phyloP scores from a whole-genome alignment of 2,329 filamentous ascomycete genomes.

The Geosmithia putterillii region DNA sequence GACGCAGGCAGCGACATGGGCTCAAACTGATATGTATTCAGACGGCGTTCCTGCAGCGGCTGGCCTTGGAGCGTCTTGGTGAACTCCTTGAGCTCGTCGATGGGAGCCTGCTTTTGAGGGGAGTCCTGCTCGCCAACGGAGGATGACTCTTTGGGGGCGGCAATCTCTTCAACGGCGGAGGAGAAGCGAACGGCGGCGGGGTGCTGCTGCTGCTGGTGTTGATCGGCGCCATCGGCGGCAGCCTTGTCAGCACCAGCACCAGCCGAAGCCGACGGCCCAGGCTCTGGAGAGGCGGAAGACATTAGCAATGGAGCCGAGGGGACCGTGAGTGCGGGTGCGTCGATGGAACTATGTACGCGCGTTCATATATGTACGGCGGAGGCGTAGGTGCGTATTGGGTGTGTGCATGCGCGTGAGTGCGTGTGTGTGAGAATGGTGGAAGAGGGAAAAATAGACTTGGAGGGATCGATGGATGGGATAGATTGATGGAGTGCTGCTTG shows the following conservation, averaged over 20 bases:
- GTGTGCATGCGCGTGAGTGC: no score
- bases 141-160: conserved; percentile 15
- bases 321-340: no score
- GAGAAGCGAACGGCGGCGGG: conserved; percentile 56
- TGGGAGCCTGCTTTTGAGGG: conserved; percentile 25
- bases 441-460: not conserved
- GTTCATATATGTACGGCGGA: not conserved
- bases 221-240: not conserved
- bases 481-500: not conserved
- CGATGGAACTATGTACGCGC: no score
- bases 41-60: conserved; percentile 67
- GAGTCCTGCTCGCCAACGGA: conserved; percentile 5
- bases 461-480: no score
- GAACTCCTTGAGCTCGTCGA: conserved; percentile 58
- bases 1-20: conserved; percentile 79
- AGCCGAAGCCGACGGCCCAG: not conserved
- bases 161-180: conserved; percentile 57
- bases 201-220: not conserved
- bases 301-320: no score
- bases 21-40: conserved; percentile 83
- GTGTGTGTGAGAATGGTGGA: not conserved
- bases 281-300: not conserved
- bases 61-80: conserved; percentile 61
- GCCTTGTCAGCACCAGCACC: no score
- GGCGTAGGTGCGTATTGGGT: no score